These are phyloP conservation scores for Fusarium ambrosium DNA, from an alignment of 2,329 filamentous ascomycete genomes.

Conservation along the genomic window DNA sequence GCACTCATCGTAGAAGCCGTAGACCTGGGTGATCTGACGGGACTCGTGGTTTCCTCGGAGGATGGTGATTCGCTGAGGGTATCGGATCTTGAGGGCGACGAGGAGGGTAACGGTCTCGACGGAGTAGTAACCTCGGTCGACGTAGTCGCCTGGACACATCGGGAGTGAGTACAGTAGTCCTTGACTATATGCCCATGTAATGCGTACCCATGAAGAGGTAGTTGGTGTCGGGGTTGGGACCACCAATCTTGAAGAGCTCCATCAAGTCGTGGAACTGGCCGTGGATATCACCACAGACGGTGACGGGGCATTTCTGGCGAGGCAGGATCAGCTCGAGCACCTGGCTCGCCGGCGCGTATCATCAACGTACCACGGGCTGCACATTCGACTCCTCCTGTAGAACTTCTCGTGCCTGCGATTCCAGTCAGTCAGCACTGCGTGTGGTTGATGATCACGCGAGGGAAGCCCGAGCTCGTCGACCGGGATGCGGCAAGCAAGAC, in stretches of 20 bases:
- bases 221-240: constrained; percentile 97
- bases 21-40: constrained; percentile 98
- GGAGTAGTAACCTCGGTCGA: constrained; percentile 98
- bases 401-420: constrained; percentile 86
- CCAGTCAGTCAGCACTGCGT: constrained; percentile 55
- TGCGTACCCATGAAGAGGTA: constrained; percentile 96
- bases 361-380: constrained; percentile 87
- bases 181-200: background rate
- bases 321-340: constrained; percentile 46
- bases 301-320: constrained; percentile 93
- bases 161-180: constrained; percentile 24
- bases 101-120: constrained; percentile 98
- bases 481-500: constrained; percentile 20
- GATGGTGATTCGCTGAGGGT: constrained; percentile 97
- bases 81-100: constrained; percentile 97
- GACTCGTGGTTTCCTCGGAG: constrained; percentile 99
- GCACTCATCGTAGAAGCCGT: constrained; percentile 99
- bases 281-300: constrained; percentile 98
- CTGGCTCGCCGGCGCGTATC: constrained; percentile 25
- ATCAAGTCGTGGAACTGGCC: constrained; percentile 99
- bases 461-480: constrained; percentile 24
- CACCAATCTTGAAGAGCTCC: constrained; percentile 99
- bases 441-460: constrained; percentile 49
- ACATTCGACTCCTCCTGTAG: constrained; percentile 98
- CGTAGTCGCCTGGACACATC: constrained; percentile 82